phyloP scores from a whole-genome alignment of 2,329 filamentous ascomycete genomes.

The Metarhizium album region DNA sequence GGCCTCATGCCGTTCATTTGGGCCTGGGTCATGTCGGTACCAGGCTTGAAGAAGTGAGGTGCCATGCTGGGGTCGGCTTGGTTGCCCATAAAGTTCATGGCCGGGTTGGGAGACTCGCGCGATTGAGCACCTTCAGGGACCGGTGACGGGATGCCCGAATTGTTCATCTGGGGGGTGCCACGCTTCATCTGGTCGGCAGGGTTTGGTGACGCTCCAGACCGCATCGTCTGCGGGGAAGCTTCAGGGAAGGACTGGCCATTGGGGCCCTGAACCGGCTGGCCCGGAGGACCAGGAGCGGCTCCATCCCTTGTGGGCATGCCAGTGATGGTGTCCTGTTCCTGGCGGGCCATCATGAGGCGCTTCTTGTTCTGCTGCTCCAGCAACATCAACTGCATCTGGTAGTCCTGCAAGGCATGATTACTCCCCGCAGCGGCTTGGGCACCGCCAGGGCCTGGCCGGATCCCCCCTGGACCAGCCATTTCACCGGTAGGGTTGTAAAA shows the following conservation, averaged over 20 bases:
- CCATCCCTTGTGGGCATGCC: constrained; percentile 36
- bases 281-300: constrained; percentile 36
- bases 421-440: constrained; percentile 40
- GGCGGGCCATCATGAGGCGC: constrained; percentile 70
- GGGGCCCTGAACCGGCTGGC: constrained; percentile 43
- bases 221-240: constrained; percentile 57
- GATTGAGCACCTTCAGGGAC: constrained; percentile 59
- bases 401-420: constrained; percentile 76
- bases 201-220: constrained; percentile 64
- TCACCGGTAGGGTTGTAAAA: constrained; percentile 54
- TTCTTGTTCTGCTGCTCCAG: constrained; percentile 85
- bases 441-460: constrained; percentile 43
- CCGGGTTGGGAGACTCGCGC: constrained; percentile 52
- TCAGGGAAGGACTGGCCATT: constrained; percentile 56
- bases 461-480: constrained; percentile 44
- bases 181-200: constrained; percentile 72
- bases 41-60: constrained; percentile 46
- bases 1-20: constrained; percentile 60
- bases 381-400: constrained; percentile 83
- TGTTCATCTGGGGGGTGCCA: constrained; percentile 62
- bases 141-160: constrained; percentile 58
- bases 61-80: constrained; percentile 52
- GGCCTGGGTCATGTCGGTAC: constrained; percentile 40
- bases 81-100: constrained; percentile 51
- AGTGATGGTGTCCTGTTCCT: constrained; percentile 57